Evolutionary conservation across 2,329 filamentous ascomycete species (phyloP), one percentile per base, ranked within the genome.

Genomic region (Talaromyces pinophilus): DNA sequence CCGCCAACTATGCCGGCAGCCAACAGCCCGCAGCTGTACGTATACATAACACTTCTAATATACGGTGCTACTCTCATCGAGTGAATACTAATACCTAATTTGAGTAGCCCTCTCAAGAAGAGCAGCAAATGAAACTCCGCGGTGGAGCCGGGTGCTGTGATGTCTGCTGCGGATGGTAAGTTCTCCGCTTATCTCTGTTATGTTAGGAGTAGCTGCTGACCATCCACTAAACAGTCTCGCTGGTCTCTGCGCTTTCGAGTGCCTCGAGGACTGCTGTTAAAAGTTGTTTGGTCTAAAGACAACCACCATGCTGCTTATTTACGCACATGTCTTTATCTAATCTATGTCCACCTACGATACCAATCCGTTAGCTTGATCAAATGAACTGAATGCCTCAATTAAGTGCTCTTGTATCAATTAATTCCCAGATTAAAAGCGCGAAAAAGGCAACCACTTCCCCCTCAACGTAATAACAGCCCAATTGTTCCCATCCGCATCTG

Each of bases 401-500:
- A 50, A 19, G 19, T 19, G 19, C 22, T 15, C 48, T 6, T 38
- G 3, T 25, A 38, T 44, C 38, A 11, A 40, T 17, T 3, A 13
- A 42, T 42, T 17, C 5, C 5, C 38, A 35, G 4, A 57, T 59
- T 74, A 82, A 66, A 82, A 83, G 30, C 81, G 73, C 19, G 79
- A 80, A 67, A 79, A 83, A n/a, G 82, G 82, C 67, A 83, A 65
- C 92, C 92, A 95, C 82, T 95, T 95, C 33, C 92, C 92, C 72
- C 89, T 87, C 73, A 93, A 74, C 2, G 91, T 93, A 71, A 97
- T 96, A 71, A 93, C 88, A 3, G 90, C 92, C 92, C 92, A 97
- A 6, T 90, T 84, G 63, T 87, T 85, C 3, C 93, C 93, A 73
- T 91, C 87, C 68, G 90, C 88, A 77, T 97, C 94, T 1, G 89